Conservation (phyloP, 257 asterid species). For the Anisodus acutangulus region DNA sequence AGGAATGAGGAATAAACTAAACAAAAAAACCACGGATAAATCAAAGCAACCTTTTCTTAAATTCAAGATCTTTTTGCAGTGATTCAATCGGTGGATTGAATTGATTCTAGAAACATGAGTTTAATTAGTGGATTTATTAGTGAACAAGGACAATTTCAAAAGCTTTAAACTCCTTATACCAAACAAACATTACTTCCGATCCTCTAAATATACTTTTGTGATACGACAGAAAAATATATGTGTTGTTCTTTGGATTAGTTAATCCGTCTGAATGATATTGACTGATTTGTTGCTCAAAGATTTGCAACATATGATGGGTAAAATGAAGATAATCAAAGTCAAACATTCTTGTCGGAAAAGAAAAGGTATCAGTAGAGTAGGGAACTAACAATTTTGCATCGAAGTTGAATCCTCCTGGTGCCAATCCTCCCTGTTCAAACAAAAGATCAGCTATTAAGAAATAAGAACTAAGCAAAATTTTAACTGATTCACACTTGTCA, state of each 20-base stretch:
- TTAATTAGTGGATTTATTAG: too few relatives aligned
- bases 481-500: background rate
- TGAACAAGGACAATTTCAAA: too few relatives aligned
- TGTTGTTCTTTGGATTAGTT: background rate
- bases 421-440: constrained; percentile 75
- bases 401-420: constrained; percentile 98
- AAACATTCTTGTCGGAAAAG: background rate
- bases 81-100: too few relatives aligned
- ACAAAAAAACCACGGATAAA: too few relatives aligned
- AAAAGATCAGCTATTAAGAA: background rate
- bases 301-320: background rate
- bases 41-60: too few relatives aligned
- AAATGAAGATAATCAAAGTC: background rate
- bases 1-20: too few relatives aligned
- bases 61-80: too few relatives aligned
- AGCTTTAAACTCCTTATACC: too few relatives aligned
- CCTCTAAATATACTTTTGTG: background rate
- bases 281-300: background rate
- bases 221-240: background rate
- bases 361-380: background rate
- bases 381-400: constrained; percentile 87
- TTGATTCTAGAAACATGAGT: too few relatives aligned
- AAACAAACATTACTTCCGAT: background rate
- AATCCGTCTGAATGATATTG: background rate
- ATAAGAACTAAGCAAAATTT: background rate